These are phyloP conservation scores for Neospermospora avenae DNA, from an alignment of 2,329 filamentous ascomycete species.

Conservation along the genomic window DNA sequence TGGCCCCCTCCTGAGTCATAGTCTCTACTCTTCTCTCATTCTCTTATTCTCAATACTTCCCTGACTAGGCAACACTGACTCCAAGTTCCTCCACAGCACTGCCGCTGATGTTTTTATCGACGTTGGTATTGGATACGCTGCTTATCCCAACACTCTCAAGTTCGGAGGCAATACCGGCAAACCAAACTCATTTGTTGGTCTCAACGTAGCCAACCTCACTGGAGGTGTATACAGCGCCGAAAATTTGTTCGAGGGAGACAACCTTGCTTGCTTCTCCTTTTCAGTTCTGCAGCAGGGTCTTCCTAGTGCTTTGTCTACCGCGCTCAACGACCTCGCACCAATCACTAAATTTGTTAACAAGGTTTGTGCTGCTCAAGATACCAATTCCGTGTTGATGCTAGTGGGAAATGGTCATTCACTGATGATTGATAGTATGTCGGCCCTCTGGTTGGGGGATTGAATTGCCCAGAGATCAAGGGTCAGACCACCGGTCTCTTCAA, in stretches of 20 bases:
- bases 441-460: conserved; percentile 2
- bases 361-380: background rate
- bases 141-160: conserved; percentile 12
- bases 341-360: background rate
- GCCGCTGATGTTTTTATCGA: conserved; percentile 1
- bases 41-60: no score
- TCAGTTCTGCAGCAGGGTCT: background rate
- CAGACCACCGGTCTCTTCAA: conserved; percentile 5
- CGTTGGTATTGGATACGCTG: background rate
- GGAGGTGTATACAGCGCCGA: conserved; percentile 39
- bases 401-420: conserved; percentile 22
- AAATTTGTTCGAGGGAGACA: conserved; percentile 42
- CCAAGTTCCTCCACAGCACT: no score
- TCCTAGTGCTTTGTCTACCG: background rate
- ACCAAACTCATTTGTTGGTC: conserved; percentile 48
- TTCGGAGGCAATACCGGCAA: conserved; percentile 51
- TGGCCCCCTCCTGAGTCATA: no score
- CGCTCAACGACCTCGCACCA: background rate
- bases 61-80: no score
- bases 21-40: no score
- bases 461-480: background rate
- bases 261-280: background rate
- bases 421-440: background rate
- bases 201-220: conserved; percentile 43
- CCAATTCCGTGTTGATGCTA: background rate